These are phyloP conservation scores for Dactylellina cionopaga DNA, from an alignment of 2,329 filamentous ascomycete genomes.

Conservation along the genomic window DNA sequence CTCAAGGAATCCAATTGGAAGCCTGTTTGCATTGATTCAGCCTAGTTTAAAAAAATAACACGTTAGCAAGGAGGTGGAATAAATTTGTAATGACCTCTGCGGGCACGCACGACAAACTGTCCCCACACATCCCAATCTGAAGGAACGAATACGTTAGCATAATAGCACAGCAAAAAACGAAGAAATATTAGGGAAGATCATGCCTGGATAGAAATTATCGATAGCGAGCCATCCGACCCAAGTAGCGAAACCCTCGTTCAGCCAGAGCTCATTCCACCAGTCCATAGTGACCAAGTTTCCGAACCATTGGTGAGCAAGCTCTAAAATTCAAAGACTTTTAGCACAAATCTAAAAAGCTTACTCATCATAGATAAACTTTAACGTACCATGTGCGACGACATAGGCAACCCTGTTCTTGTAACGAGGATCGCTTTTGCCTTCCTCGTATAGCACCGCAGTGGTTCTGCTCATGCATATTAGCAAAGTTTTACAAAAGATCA, in stretches of 20 bases:
- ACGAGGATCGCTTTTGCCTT: constrained; percentile 85
- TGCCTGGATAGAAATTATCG: constrained; percentile 84
- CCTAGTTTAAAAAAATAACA: constrained; percentile 62
- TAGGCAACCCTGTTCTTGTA: constrained; percentile 96
- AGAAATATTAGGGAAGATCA: not conserved
- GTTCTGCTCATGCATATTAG: constrained; percentile 70
- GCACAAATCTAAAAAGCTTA: constrained; percentile 16
- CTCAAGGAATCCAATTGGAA: constrained; percentile 89
- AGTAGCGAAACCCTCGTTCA: constrained; percentile 96
- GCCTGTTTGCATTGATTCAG: constrained; percentile 90
- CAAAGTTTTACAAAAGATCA: too few species aligned
- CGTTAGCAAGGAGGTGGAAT: constrained; percentile 28
- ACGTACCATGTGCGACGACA: constrained; percentile 83
- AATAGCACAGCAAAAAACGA: not conserved
- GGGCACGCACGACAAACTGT: constrained; percentile 81
- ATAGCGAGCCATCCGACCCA: constrained; percentile 97
- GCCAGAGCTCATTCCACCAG: constrained; percentile 94
- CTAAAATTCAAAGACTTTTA: constrained; percentile 60
- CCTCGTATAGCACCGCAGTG: constrained; percentile 94
- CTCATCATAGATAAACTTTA: too few species aligned
- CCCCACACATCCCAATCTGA: constrained; percentile 95
- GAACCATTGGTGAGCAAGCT: constrained; percentile 96
- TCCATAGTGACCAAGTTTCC: constrained; percentile 96
- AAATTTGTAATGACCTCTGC: constrained; percentile 63
- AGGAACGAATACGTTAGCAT: constrained; percentile 31